Conservation (phyloP, 2,329 filamentous ascomycete species). For the Botrytis galanthina region DNA sequence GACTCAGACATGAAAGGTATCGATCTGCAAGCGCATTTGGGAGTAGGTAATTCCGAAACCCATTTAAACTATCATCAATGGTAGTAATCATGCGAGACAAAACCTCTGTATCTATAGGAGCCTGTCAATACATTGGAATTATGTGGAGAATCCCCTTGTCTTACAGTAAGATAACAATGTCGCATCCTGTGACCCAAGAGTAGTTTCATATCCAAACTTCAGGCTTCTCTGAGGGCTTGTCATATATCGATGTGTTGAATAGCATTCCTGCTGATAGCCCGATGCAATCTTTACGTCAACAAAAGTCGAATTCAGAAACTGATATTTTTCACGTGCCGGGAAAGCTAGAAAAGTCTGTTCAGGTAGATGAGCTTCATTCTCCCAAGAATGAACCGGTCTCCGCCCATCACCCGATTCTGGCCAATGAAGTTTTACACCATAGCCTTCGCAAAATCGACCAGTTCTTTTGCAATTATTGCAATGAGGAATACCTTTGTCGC, state of each 20-base stretch:
- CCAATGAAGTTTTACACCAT: conserved; percentile 48
- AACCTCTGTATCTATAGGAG: conserved; percentile 13
- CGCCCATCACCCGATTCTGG: conserved; percentile 48
- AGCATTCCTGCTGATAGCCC: conserved; percentile 36
- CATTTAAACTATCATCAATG: conserved; percentile 47
- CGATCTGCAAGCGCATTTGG: conserved; percentile 45
- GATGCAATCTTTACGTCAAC: background rate
- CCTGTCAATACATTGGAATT: background rate
- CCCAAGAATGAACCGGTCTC: conserved; percentile 31
- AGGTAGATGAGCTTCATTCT: conserved; percentile 22
- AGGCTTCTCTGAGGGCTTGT: conserved; percentile 42
- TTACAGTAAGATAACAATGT: conserved; percentile 29
- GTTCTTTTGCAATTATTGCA: conserved; percentile 47
- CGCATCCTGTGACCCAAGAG: conserved; percentile 33
- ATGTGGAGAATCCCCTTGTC: background rate
- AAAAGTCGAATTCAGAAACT: conserved; percentile 12
- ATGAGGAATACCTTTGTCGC: conserved; percentile 44
- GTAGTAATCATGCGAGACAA: conserved; percentile 43
- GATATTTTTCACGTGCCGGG: conserved; percentile 5
- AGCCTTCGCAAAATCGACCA: conserved; percentile 45
- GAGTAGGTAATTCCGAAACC: conserved; percentile 46
- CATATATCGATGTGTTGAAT: conserved; percentile 16
- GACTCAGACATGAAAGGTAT: conserved; percentile 37
- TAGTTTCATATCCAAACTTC: conserved; percentile 37
- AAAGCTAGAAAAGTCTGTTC: background rate